Evolutionary conservation across 441 rosid genomes (phyloP).

Genomic region (Dalechampia spathulata): DNA sequence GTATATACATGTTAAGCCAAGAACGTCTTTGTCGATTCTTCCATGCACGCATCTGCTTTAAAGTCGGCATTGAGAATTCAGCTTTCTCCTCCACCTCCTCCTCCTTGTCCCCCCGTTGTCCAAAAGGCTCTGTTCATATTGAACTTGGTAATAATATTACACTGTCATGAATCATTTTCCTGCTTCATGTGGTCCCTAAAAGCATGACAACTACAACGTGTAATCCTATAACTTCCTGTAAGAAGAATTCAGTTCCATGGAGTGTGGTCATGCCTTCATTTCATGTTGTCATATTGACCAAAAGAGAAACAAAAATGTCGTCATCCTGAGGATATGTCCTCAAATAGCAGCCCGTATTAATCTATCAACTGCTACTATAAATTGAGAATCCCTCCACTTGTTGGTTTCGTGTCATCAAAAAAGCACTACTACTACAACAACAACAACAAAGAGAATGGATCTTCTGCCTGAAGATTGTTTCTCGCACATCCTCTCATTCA

Average conservation of each 20-base stretch:
- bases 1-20: too few species aligned
- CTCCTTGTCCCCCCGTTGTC: too few species aligned
- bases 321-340: constrained; percentile 13
- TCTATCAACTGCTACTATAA: background rate
- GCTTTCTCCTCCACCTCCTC: too few species aligned
- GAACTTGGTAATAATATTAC: background rate
- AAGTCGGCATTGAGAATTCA: too few species aligned
- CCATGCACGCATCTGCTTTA: too few species aligned
- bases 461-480: constrained; percentile 24
- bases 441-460: constrained; percentile 10
- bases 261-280: constrained; percentile 26
- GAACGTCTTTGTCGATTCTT: too few species aligned
- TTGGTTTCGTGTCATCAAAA: too few species aligned
- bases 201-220: background rate
- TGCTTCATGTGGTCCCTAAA: background rate
- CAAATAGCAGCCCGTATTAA: background rate
- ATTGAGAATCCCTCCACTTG: too few species aligned
- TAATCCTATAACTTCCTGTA: background rate
- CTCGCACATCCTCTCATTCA: constrained; percentile 17
- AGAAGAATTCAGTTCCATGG: background rate
- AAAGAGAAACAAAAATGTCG: constrained; percentile 18
- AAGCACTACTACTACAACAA: too few species aligned
- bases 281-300: constrained; percentile 27
- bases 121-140: background rate
- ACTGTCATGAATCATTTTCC: background rate